Percentiles rank a stretch among this genome's conserved stretches.
Evolutionary conservation across 2,329 filamentous ascomycete genomes (phyloP).

Genomic region (Waltergamsia citrina): DNA sequence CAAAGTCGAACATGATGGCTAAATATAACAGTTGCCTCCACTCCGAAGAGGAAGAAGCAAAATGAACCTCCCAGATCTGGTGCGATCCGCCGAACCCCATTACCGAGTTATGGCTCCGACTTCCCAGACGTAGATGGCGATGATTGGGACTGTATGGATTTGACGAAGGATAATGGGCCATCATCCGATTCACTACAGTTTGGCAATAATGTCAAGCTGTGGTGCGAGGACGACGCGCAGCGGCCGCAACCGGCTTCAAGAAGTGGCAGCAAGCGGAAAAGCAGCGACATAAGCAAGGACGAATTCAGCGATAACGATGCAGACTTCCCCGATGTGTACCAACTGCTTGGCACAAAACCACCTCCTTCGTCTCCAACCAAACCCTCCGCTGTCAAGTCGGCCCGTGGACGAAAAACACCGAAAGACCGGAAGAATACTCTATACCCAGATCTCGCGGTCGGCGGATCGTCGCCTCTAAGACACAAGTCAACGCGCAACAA

Average conservation of each 20-base stretch:
- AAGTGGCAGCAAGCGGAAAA: conserved; percentile 42
- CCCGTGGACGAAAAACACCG: not conserved
- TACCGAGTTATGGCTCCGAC: conserved; percentile 4
- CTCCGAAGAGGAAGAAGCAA: conserved; percentile 1
- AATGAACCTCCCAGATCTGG: not conserved
- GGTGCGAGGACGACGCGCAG: conserved; percentile 30
- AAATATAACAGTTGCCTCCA: not conserved
- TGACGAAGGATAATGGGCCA: conserved; percentile 24
- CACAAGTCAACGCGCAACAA: not conserved
- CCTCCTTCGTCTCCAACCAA: conserved; percentile 22
- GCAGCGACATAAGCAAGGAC: conserved; percentile 31
- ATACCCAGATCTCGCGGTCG: not conserved
- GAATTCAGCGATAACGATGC: conserved; percentile 24
- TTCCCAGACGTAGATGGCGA: conserved; percentile 16
- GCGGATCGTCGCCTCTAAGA: not conserved
- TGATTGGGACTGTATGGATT: conserved; percentile 27
- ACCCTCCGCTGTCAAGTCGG: not conserved
- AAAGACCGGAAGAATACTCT: not conserved
- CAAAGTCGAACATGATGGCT: too few species aligned
- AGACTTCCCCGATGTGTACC: conserved; percentile 45
- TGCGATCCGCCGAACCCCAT: conserved; percentile 1
- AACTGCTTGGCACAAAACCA: conserved; percentile 31
- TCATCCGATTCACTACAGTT: conserved; percentile 25
- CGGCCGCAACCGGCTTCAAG: conserved; percentile 26
- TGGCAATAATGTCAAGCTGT: conserved; percentile 26